phyloP scores from a whole-genome alignment of 768 basidiomycete genomes.

The Pholiota microspora region DNA sequence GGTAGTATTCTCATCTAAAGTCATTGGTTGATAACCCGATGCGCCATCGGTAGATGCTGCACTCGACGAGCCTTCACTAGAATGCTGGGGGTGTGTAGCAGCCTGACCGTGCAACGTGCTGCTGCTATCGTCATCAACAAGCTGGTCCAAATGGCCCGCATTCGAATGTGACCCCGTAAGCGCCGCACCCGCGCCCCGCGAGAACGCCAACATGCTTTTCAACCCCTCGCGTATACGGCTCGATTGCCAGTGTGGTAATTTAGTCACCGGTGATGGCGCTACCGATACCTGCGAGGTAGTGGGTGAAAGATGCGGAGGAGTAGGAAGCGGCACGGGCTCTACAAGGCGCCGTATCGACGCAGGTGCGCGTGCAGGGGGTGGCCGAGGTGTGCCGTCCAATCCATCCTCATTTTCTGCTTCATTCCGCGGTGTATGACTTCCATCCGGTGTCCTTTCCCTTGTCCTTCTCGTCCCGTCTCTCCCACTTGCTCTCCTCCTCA shows the following conservation, averaged over 20 bases:
- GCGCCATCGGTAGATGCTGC: too few relatives aligned
- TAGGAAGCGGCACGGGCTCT: neutral
- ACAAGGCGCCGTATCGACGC: neutral
- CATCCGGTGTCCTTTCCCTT: conserved; percentile 1
- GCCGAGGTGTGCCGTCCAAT: neutral
- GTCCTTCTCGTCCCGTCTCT: conserved; percentile 6
- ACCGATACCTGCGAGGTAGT: neutral
- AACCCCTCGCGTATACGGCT: conserved; percentile 19
- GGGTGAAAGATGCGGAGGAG: neutral
- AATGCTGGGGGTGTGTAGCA: too few relatives aligned
- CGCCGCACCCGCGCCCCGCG: conserved; percentile 8
- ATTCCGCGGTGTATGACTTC: neutral
- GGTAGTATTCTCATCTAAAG: too few relatives aligned
- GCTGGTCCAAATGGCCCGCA: too few relatives aligned
- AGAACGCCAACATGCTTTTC: conserved; percentile 22
- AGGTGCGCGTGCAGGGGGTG: neutral
- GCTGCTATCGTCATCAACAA: too few relatives aligned
- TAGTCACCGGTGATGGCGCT: neutral
- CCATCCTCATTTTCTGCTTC: neutral
- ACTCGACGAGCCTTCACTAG: too few relatives aligned
- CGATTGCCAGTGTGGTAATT: conserved; percentile 11
- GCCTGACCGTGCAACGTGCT: too few relatives aligned
- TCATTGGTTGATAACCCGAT: too few relatives aligned
- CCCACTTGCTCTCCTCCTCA: conserved; percentile 28
- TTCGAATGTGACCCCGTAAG: neutral